Percentiles rank a stretch among this genome's conserved stretches.
Conservation (phyloP, 148 eudicot species). For the Pouteria glomerata region DNA sequence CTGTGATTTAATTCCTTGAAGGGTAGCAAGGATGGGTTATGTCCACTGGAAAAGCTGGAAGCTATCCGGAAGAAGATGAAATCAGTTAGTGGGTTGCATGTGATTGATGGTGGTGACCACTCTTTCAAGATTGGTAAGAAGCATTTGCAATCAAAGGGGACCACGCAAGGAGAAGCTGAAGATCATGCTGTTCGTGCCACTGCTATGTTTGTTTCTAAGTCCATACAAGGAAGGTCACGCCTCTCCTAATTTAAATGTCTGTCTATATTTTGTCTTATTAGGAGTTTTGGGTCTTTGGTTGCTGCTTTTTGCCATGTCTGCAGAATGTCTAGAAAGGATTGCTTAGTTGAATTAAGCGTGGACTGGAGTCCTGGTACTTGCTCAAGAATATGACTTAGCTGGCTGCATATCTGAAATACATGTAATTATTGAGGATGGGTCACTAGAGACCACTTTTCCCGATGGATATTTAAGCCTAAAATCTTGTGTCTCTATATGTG, state of each 20-base stretch:
- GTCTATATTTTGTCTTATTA: constrained; percentile 4
- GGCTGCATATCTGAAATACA: neutral
- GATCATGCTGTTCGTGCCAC: constrained; percentile 52
- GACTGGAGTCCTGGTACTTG: neutral
- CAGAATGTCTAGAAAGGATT: neutral
- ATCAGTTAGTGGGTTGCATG: constrained; percentile 40
- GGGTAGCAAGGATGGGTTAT: constrained; percentile 81
- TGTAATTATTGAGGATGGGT: neutral
- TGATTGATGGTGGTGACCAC: constrained; percentile 84
- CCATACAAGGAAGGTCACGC: constrained; percentile 9
- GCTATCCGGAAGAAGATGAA: constrained; percentile 51
- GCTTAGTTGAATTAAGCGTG: neutral
- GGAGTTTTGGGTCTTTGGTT: neutral
- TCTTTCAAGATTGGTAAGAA: constrained; percentile 74
- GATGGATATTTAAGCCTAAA: neutral
- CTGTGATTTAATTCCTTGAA: constrained; percentile 17
- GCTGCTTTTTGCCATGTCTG: neutral
- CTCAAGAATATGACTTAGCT: neutral
- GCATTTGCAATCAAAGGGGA: constrained; percentile 40
- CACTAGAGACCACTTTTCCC: neutral
- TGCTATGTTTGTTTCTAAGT: constrained; percentile 38
- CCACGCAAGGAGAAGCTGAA: constrained; percentile 67
- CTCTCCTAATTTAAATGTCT: neutral
- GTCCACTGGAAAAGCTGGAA: constrained; percentile 66
- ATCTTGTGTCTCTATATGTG: neutral